phyloP scores from a whole-genome alignment of 2,329 filamentous ascomycete species.

The Fusarium hostae region DNA sequence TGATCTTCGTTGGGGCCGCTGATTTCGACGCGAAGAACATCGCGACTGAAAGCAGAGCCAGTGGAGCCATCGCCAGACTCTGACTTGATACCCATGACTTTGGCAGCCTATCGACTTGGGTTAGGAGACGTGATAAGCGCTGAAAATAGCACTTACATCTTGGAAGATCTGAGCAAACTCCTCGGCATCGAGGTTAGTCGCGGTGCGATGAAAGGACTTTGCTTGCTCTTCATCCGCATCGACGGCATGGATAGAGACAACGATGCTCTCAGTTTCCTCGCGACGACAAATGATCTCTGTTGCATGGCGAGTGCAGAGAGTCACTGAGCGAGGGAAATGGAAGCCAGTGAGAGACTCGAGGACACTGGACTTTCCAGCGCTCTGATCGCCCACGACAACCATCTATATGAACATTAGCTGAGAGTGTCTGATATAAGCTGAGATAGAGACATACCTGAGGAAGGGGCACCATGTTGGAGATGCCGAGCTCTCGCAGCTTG shows the following conservation, averaged over 20 bases:
- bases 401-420: slow-evolving; percentile 63
- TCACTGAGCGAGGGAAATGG: slow-evolving; percentile 57
- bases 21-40: slow-evolving; percentile 56
- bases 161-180: slow-evolving; percentile 54
- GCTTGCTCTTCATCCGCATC: slow-evolving; percentile 26
- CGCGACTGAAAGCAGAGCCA: slow-evolving; percentile 57
- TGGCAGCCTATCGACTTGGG: slow-evolving; percentile 50
- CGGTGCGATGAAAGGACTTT: slow-evolving; percentile 44
- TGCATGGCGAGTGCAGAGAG: slow-evolving; percentile 61
- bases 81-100: slow-evolving; percentile 56
- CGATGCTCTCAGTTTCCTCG: slow-evolving; percentile 48
- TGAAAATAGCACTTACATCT: slow-evolving; percentile 45
- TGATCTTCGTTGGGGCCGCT: slow-evolving; percentile 57
- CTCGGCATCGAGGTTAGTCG: slow-evolving; percentile 38
- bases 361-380: slow-evolving; percentile 86
- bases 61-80: slow-evolving; percentile 6
- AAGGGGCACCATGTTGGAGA: slow-evolving; percentile 51
- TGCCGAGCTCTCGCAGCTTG: slow-evolving; percentile 54
- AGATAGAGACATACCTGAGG: slow-evolving; percentile 62
- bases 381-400: slow-evolving; percentile 86
- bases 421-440: accelerated
- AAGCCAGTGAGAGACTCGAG: slow-evolving; percentile 72
- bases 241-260: slow-evolving; percentile 53
- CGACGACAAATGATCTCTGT: slow-evolving; percentile 60
- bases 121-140: accelerated